Percentiles rank a stretch among this genome's conserved stretches.
Conservation (phyloP, 1,284 basidiomycete species). For the Cutaneotrichosporon cutaneum region DNA sequence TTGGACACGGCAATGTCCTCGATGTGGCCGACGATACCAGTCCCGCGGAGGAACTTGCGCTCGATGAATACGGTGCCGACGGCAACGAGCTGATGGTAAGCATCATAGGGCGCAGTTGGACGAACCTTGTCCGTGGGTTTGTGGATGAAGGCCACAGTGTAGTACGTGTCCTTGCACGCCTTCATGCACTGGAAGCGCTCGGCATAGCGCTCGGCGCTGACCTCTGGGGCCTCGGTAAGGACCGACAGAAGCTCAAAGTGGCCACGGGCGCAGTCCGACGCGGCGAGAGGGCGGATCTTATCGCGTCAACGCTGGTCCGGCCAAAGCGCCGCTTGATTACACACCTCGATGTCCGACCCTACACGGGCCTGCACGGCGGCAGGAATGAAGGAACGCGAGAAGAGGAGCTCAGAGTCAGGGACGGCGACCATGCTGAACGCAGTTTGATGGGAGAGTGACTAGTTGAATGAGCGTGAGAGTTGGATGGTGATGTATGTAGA, state of each 20-base stretch:
- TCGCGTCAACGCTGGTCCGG: slow-evolving; percentile 6
- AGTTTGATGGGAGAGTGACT: not conserved
- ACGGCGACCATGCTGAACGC: slow-evolving; percentile 14
- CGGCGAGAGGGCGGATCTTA: slow-evolving; percentile 83
- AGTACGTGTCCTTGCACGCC: slow-evolving; percentile 66
- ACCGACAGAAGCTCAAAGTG: slow-evolving; percentile 81
- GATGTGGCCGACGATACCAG: slow-evolving; percentile 86
- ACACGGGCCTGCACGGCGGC: slow-evolving; percentile 27
- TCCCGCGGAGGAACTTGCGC: slow-evolving; percentile 83
- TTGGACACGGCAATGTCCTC: slow-evolving; percentile 95
- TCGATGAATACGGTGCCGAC: slow-evolving; percentile 85
- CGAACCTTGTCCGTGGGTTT: slow-evolving; percentile 62
- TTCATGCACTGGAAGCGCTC: slow-evolving; percentile 61
- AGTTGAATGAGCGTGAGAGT: not conserved
- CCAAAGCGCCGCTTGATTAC: not conserved
- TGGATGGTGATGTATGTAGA: not conserved
- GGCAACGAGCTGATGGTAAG: slow-evolving; percentile 64
- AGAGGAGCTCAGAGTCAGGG: slow-evolving; percentile 33
- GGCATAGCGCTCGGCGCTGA: slow-evolving; percentile 65
- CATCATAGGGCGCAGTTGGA: not conserved
- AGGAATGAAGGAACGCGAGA: slow-evolving; percentile 39
- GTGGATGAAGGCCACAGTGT: slow-evolving; percentile 78
- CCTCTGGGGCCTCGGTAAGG: slow-evolving; percentile 73
- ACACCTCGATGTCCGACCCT: slow-evolving; percentile 36
- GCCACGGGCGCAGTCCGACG: slow-evolving; percentile 77